Conservation (phyloP, 306 rosid genomes). For the Vigna trinervia region DNA sequence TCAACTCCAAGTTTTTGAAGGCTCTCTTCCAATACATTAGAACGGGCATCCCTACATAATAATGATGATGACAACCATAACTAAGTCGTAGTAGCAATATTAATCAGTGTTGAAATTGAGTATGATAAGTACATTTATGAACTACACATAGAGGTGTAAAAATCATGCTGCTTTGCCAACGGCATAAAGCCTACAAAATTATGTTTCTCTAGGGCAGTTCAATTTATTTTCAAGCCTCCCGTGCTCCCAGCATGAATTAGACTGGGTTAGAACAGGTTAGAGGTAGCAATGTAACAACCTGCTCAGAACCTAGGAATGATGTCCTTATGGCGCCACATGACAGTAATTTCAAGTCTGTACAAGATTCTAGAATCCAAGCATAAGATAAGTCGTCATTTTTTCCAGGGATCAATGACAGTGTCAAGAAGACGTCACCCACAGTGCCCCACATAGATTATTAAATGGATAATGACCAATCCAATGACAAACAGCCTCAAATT, state of each 20-base stretch:
- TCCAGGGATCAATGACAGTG: not conserved
- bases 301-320: not conserved
- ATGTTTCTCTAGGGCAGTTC: not conserved
- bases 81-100: conserved; percentile 4
- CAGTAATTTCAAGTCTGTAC: not conserved
- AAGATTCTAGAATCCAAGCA: not conserved
- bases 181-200: not conserved
- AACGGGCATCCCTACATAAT: conserved; percentile 76
- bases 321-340: not conserved
- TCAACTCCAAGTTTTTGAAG: conserved; percentile 91
- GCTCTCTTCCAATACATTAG: conserved; percentile 90
- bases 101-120: conserved; percentile 3
- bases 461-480: not conserved
- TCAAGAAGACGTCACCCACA: not conserved
- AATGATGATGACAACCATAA: conserved; percentile 31
- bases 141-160: not conserved
- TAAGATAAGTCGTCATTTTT: not conserved
- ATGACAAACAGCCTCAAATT: not conserved
- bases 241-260: not conserved
- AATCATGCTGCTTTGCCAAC: not conserved
- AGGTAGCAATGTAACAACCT: not conserved
- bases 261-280: not conserved
- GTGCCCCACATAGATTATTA: not conserved
- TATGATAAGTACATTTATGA: not conserved
- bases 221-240: not conserved